A percentile compares a stretch with the other conserved stretches of the same genome.
Conservation (phyloP, 495 filamentous ascomycete genomes). For the Xylaria flabelliformis region DNA sequence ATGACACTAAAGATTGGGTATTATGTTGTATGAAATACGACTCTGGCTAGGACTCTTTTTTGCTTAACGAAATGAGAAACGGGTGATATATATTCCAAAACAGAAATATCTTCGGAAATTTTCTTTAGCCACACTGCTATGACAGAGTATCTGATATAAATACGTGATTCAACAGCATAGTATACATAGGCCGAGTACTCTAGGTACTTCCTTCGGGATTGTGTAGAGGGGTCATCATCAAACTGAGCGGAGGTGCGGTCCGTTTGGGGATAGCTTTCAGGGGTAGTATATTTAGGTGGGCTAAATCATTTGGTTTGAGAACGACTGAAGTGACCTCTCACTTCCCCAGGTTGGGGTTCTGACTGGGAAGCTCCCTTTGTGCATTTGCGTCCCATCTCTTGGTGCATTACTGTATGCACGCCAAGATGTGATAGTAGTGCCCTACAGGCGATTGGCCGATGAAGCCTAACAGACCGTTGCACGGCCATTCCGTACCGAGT, state of each 20-base stretch:
- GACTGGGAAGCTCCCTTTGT: conserved; percentile 18
- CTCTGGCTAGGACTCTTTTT: not conserved
- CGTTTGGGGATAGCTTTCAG: conserved; percentile 5
- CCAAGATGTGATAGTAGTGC: conserved; percentile 7
- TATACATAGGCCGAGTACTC: not conserved
- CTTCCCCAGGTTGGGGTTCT: conserved; percentile 1
- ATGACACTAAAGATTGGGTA: not conserved
- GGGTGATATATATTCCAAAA: not conserved
- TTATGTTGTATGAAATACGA: not conserved
- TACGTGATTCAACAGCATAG: not conserved
- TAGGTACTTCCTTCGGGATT: no score
- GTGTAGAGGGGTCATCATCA: not conserved
- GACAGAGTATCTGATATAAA: not conserved
- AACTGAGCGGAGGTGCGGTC: conserved; percentile 5
- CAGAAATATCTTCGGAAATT: not conserved
- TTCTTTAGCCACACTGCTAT: not conserved
- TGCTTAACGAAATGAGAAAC: no score
- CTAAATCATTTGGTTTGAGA: conserved; percentile 17
- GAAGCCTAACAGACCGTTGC: not conserved
- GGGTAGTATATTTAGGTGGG: not conserved
- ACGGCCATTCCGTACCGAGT: not conserved
- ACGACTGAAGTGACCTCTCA: not conserved
- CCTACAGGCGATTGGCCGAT: not conserved
- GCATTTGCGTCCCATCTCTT: conserved; percentile 9
- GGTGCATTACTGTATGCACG: not conserved